Evolutionary conservation across 129 eudicot species (phyloP), one percentile per base, ranked within the genome.

Genomic region (Helianthus tuberosus): DNA sequence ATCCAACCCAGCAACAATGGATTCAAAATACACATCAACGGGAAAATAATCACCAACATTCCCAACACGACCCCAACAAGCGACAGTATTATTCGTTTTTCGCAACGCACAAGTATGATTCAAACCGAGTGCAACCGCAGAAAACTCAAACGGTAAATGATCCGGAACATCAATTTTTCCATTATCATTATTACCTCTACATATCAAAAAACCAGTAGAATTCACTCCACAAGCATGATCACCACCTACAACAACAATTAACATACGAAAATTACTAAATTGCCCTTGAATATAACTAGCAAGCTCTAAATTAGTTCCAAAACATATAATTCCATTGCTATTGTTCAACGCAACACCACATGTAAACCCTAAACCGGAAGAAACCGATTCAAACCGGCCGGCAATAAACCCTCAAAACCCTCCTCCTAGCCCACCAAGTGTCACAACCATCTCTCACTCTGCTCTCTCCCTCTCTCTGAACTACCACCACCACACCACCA

Each of bases 41-140:
- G 36, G 36, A 32, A 74, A 81, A 15, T 76, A 51, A 74, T 71
- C 79, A 44, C 80, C 81, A 55, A 85, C 70, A 75, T 59, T 81
- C 10, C 76, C 85, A 0, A 86, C 90, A 53, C 71, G 79, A 29
- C 99, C 97, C 99, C 99, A 94, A 80, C 98, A 94, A 29, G 84
- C 78, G 20, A 91, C 97, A 8, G 81, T 32, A 32, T 3, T 3
- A 39, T 47, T 60, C 71, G 47, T 88, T 88, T 14, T 75, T 52
- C 97, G 68, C 71, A 86, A 80, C 0, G 84, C 99, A 61, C 99
- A 94, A 74, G 82, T 78, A 82, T 84, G 92, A 69, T 88, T 84
- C 11, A 57, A 71, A 3, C 99, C 99, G 8, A 91, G 85, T 0
- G 91, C 96, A 0, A 91, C 29, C 3, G 73, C 80, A 11, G 83